Evolutionary conservation across 2,329 filamentous ascomycete genomes (phyloP), one percentile per base, ranked within the genome.

Genomic region (Madurella fahalii): DNA sequence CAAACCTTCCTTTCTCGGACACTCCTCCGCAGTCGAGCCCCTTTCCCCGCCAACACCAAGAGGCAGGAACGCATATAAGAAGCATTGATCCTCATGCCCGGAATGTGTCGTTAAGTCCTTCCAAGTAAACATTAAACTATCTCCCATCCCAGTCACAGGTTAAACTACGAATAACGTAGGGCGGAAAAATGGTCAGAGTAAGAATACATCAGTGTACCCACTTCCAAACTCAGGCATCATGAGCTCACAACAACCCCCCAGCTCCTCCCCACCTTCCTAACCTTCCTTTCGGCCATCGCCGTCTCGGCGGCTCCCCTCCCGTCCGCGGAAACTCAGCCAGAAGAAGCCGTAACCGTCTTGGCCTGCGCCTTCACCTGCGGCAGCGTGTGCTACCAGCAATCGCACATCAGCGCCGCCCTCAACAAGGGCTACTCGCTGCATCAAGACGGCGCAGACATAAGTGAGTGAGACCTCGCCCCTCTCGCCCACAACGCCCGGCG

Each of bases 341-440:
- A 37, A 5, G 11, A 42, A 53, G 40, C 25, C 4, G 25, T 25
- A 25, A 7, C 25, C 25, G 39, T 32, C n/a, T n/a, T 31, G 11
- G 54, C 60, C 5, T 74, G 71, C 53, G 69, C 65, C 50, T 70
- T 67, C 48, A 69, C 65, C 12, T 74, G 71, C 58, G 71, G 71
- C 37, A 64, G 58, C 9, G 60, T 68, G 9, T 73, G 71, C 64
- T 74, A 74, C 58, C 64, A 61, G 58, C 64, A 68, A 55, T 49
- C 58, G 1, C 65, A 69, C 47, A 68, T 74, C 42, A 63, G 67
- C 40, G 64, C 61, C 1, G 72, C 71, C 15, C 59, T 71, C 15
- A 56, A 62, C 47, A 65, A 69, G 58, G 71, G 70, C 15, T 72
- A 71, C 64, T 63, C 59, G 2, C 57, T 67, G 41, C 59, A 65